Evolutionary conservation across 768 basidiomycete genomes (phyloP), one percentile per base, ranked within the genome.

Genomic region (Tremella fuciformis): DNA sequence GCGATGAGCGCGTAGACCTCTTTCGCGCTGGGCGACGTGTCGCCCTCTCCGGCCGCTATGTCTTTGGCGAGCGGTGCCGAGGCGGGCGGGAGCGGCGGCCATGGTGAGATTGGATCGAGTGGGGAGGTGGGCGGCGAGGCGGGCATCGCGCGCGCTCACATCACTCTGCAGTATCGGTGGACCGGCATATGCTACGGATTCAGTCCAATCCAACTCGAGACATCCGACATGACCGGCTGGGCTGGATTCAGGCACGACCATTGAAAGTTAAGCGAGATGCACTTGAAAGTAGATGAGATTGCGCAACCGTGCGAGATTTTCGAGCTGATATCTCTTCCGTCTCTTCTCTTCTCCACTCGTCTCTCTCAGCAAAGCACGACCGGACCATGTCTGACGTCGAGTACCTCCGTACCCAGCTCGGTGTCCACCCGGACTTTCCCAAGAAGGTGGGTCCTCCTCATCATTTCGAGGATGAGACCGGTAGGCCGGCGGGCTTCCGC

Each of bases 361-460:
- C 18, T 22, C 48, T 6, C 29, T 34, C 6, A 34, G 29, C 29
- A 34, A 4, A 34, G 29, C 29, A 34, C 4, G 29, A 34, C 4
- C 29, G 13, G 19, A 55, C 25, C 46, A 65, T 62, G 64, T 83
- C 87, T 59, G 89, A 93, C 80, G 81, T 90, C 21, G 85, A 85
- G 42, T 82, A 83, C 68, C 80, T 96, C 60, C 63, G 71, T 46
- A 60, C 60, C 13, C 57, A 70, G 25, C 63, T 77, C 41, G 75
- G 78, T 55, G 74, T 75, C 13, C 70, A 77, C 68, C 76, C 78
- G 18, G 76, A 93, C 75, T 97, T 94, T 70, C 93, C 93, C 13
- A 89, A 90, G 81, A 88, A 91, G 84, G 92, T 90, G 67, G 49
- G 78, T 65, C 22, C 19, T n/a, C n/a, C n/a, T n/a, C n/a, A n/a